Conservation (phyloP, 805 yeast genomes). For the Saccharomycopsis synnaedendra region DNA sequence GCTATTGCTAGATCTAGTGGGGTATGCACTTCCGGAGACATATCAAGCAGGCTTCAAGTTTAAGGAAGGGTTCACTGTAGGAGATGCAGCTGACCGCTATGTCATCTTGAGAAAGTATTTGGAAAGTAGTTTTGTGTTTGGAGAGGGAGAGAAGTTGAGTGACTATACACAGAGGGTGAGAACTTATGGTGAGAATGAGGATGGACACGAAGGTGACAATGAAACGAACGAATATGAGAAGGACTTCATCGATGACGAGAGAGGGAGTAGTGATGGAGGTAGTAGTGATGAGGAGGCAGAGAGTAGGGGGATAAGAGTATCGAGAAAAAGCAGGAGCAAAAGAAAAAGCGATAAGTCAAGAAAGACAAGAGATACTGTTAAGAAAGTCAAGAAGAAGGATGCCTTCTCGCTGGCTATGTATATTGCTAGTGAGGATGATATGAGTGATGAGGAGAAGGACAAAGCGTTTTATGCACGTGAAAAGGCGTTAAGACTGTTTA, state of each 20-base stretch:
- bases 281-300: constrained; percentile 1
- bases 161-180: constrained; percentile 22
- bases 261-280: background rate
- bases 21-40: constrained; percentile 32
- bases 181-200: background rate
- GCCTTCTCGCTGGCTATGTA: constrained; percentile 20
- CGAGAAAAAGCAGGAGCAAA: constrained; percentile 7
- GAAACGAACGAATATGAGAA: background rate
- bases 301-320: background rate
- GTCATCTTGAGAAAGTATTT: constrained; percentile 33
- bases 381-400: constrained; percentile 7
- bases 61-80: constrained; percentile 23
- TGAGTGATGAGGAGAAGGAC: constrained; percentile 6
- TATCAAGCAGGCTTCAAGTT: constrained; percentile 31
- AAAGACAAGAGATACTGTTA: constrained; percentile 6
- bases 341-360: constrained; percentile 5
- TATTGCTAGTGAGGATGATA: constrained; percentile 25
- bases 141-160: constrained; percentile 24
- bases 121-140: constrained; percentile 25
- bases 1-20: constrained; percentile 33
- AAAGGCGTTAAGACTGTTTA: constrained; percentile 8
- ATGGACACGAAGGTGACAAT: background rate
- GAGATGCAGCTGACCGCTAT: constrained; percentile 24
- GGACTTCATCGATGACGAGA: background rate
- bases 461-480: constrained; percentile 11